Evolutionary conservation across 176 grass and related monocot genomes (phyloP).

Genomic region (Calamus simplicifolius): DNA sequence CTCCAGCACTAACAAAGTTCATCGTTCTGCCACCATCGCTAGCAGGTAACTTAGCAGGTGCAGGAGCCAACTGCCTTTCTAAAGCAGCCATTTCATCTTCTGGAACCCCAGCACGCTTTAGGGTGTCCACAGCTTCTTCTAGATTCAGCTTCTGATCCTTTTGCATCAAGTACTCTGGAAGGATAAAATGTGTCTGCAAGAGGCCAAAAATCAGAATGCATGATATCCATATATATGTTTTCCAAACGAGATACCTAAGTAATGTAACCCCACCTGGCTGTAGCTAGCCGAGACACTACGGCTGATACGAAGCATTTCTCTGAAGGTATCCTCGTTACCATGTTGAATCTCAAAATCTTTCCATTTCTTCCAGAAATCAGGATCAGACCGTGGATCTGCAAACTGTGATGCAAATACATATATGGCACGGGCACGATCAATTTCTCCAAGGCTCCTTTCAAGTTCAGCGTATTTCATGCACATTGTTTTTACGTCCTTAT

Average conservation of each 20-base stretch:
- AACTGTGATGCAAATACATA: slow-evolving; percentile 74
- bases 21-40: slow-evolving; percentile 36
- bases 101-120: slow-evolving; percentile 59
- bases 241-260: not conserved
- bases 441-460: slow-evolving; percentile 93
- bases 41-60: slow-evolving; percentile 24
- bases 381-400: slow-evolving; percentile 72
- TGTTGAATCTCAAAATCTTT: slow-evolving; percentile 97
- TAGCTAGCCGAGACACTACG: slow-evolving; percentile 73
- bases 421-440: slow-evolving; percentile 78
- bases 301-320: slow-evolving; percentile 89
- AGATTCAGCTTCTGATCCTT: slow-evolving; percentile 76
- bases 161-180: slow-evolving; percentile 85
- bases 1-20: slow-evolving; percentile 82
- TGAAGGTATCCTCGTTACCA: slow-evolving; percentile 89
- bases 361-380: slow-evolving; percentile 94
- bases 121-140: slow-evolving; percentile 78
- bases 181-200: slow-evolving; percentile 82
- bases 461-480: slow-evolving; percentile 73
- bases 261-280: slow-evolving; percentile 53
- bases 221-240: slow-evolving; percentile 1
- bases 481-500: slow-evolving; percentile 66
- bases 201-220: not conserved
- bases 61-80: slow-evolving; percentile 66
- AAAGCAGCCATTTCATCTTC: slow-evolving; percentile 86